These are phyloP conservation scores for Zygotorulaspora florentina DNA, from an alignment of 805 yeast species.

Conservation along the genomic window DNA sequence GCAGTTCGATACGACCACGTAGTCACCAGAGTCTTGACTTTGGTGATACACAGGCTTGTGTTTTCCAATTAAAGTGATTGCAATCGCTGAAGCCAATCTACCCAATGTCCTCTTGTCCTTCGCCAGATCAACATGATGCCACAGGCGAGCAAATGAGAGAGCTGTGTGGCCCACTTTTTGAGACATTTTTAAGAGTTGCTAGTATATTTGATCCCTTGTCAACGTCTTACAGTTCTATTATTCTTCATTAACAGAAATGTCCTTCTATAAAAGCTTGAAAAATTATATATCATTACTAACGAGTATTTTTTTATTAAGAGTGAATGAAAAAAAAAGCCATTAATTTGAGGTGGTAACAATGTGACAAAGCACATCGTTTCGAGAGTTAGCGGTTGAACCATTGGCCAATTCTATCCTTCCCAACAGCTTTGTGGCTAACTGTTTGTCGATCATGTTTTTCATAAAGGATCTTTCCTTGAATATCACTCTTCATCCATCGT, in stretches of 20 bases:
- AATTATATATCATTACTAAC: too few relatives aligned
- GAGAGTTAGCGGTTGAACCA: neutral
- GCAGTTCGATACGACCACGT: conserved; percentile 94
- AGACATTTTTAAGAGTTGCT: conserved; percentile 25
- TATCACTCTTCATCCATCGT: conserved; percentile 93
- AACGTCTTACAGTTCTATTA: too few relatives aligned
- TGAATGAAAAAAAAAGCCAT: neutral
- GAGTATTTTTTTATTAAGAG: neutral
- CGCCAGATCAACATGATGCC: conserved; percentile 96
- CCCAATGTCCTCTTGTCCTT: conserved; percentile 84
- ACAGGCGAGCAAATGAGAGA: conserved; percentile 73
- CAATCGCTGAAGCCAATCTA: conserved; percentile 84
- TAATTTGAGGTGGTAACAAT: neutral
- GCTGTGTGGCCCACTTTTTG: conserved; percentile 48
- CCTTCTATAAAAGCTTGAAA: too few relatives aligned
- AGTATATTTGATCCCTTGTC: too few relatives aligned
- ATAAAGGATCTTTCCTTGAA: conserved; percentile 85
- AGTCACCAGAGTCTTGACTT: conserved; percentile 86
- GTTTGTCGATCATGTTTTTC: conserved; percentile 38
- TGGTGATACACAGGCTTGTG: conserved; percentile 88
- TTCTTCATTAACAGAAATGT: too few relatives aligned
- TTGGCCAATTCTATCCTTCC: neutral
- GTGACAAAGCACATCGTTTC: neutral
- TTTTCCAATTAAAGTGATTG: conserved; percentile 88
- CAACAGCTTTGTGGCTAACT: neutral